Conservation (phyloP, 306 rosid species). For the Lathyrus tuberosus region DNA sequence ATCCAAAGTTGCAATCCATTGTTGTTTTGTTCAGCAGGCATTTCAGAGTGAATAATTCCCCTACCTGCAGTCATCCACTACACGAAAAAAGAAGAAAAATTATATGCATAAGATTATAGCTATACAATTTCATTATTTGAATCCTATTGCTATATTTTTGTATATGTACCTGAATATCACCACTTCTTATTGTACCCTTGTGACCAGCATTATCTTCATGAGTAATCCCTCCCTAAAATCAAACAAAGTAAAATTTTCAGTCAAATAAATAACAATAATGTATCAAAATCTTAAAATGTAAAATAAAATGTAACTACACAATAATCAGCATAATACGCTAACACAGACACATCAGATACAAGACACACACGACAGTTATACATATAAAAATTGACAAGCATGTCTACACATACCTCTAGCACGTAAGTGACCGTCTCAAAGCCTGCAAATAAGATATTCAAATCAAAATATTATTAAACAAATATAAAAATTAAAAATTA, state of each 20-base stretch:
- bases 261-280: no score
- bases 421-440: constrained; percentile 82
- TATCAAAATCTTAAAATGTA: no score
- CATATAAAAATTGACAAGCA: neutral
- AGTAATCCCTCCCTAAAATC: constrained; percentile 80
- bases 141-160: neutral
- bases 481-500: neutral
- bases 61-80: constrained; percentile 99
- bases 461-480: constrained; percentile 21
- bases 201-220: constrained; percentile 98
- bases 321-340: neutral
- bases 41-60: constrained; percentile 96
- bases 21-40: constrained; percentile 84
- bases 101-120: neutral
- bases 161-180: constrained; percentile 82
- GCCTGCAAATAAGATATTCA: constrained; percentile 45
- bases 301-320: no score
- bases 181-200: constrained; percentile 79
- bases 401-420: constrained; percentile 54
- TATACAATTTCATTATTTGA: neutral
- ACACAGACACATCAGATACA: neutral
- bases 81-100: constrained; percentile 3
- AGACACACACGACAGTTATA: neutral
- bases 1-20: constrained; percentile 93
- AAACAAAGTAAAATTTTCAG: no score